These are phyloP conservation scores for Extremus antarcticus DNA, from an alignment of 495 filamentous ascomycete species.

Conservation along the genomic window DNA sequence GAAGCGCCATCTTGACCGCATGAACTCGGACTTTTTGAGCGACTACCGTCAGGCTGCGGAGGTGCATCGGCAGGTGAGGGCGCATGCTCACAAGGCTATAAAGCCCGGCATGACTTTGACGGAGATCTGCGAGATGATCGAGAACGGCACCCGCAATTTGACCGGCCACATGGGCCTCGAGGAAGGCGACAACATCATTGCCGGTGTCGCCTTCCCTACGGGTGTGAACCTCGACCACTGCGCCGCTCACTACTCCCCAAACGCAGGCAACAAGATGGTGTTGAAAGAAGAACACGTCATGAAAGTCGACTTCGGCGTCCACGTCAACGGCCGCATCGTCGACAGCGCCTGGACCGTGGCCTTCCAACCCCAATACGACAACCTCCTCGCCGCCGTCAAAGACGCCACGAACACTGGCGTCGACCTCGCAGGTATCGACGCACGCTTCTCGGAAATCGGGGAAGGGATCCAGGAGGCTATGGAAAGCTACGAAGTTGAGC, in stretches of 20 bases:
- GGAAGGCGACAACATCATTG: constrained; percentile 45
- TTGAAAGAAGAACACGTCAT: constrained; percentile 48
- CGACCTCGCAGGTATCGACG: constrained; percentile 51
- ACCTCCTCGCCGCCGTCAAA: constrained; percentile 48
- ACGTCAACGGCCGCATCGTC: constrained; percentile 55
- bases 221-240: constrained; percentile 50
- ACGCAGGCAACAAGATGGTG: constrained; percentile 50
- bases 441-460: constrained; percentile 49
- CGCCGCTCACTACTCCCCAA: constrained; percentile 54
- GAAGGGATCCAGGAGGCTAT: constrained; percentile 55
- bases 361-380: constrained; percentile 51
- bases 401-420: constrained; percentile 55
- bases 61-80: constrained; percentile 50
- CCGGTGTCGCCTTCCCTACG: constrained; percentile 54
- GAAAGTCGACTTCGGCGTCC: constrained; percentile 60
- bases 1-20: constrained; percentile 41
- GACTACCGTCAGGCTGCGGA: constrained; percentile 54
- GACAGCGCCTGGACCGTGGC: constrained; percentile 55
- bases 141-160: constrained; percentile 49
- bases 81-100: constrained; percentile 45
- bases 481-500: constrained; percentile 56
- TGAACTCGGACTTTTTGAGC: constrained; percentile 45
- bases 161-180: constrained; percentile 47
- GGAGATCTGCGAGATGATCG: constrained; percentile 50
- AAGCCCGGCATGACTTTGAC: constrained; percentile 47